Conservation (phyloP, 2,329 filamentous ascomycete genomes). For the Aspergillaceae sp. region DNA sequence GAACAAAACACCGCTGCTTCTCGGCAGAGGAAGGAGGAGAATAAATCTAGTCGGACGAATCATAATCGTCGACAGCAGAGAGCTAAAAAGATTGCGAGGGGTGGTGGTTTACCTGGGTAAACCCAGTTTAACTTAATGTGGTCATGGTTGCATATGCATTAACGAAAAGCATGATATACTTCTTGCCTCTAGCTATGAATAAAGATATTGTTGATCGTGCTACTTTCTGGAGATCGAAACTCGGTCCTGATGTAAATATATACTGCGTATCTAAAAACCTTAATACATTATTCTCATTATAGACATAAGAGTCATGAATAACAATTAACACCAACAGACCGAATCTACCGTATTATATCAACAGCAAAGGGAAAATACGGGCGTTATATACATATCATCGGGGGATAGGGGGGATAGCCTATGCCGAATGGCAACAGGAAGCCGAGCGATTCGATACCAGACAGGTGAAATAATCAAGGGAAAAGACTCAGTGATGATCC, state of each 20-base stretch:
- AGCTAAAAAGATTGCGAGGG: slow-evolving; percentile 54
- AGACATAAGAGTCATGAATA: too few relatives aligned
- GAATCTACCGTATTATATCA: too few relatives aligned
- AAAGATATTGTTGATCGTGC: too few relatives aligned
- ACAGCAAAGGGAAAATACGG: too few relatives aligned
- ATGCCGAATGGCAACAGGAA: neutral
- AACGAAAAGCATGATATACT: neutral
- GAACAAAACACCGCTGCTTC: slow-evolving; percentile 66
- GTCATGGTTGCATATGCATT: neutral
- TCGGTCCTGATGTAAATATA: neutral
- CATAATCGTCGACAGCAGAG: slow-evolving; percentile 71
- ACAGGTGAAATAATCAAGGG: too few relatives aligned
- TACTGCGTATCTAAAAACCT: neutral
- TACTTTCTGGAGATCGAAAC: too few relatives aligned
- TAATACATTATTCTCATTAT: too few relatives aligned
- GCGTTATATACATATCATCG: neutral
- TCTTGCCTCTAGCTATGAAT: neutral
- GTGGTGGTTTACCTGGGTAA: slow-evolving; percentile 35
- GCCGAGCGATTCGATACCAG: neutral
- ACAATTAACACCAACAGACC: too few relatives aligned
- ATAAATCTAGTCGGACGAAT: slow-evolving; percentile 73
- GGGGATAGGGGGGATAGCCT: too few relatives aligned
- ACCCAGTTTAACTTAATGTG: neutral
- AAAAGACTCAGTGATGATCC: slow-evolving; percentile 19
- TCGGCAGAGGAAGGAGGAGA: slow-evolving; percentile 69